Base-by-base conservation (phyloP, 345 rosid genomes). In the Salix koriyanagi region DNA sequence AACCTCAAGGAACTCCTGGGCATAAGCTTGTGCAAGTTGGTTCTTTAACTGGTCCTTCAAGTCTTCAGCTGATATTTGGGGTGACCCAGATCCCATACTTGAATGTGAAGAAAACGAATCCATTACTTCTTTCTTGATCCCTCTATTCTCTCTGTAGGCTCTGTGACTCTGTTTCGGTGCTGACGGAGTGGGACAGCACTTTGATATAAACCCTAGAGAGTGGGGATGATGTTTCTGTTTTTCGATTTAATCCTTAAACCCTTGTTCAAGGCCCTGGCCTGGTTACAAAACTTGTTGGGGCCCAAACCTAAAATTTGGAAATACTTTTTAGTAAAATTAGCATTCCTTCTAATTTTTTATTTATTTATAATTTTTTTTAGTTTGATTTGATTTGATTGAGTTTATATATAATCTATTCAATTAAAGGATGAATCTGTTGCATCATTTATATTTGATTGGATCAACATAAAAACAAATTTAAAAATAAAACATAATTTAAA, bases 1-100 rank as follows among this genome's bases (percentile, higher is more conserved):
- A 6, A 90, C 97, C 96, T 92, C 92, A 37, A 95, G 77, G 69
- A 93, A 85, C 83, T 95, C 91, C 76, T 93, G 90, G 6, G 94
- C 94, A 62, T 90, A 90, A 75, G 93, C 99, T 74, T 91, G 91
- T 7, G 91, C 93, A 62, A 95, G 90, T 80, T 91, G 93, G 18
- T 67, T 5, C 82, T 91, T 88, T 67, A 95, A 67, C 76, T 90
- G 91, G 71, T 91, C 90, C 97, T 87, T 90, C 73, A 92, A 42
- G 2, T 89, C 90, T 30, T 86, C 89, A 2, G 86, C 23, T 4
- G 92, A 89, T 16, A 88, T 52, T 46, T 87, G 83, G 37, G 88
- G 72, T 6, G 92, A 81, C 15, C 86, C 89, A 0, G 88, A 73
- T 37, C 89, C 92, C 18, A 73, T 74, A 36, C 88, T 36, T 60